A percentile compares a stretch with the other conserved stretches of the same genome.
Evolutionary conservation across 1,284 basidiomycete species (phyloP).

Genomic region (Pseudozyma sp.): DNA sequence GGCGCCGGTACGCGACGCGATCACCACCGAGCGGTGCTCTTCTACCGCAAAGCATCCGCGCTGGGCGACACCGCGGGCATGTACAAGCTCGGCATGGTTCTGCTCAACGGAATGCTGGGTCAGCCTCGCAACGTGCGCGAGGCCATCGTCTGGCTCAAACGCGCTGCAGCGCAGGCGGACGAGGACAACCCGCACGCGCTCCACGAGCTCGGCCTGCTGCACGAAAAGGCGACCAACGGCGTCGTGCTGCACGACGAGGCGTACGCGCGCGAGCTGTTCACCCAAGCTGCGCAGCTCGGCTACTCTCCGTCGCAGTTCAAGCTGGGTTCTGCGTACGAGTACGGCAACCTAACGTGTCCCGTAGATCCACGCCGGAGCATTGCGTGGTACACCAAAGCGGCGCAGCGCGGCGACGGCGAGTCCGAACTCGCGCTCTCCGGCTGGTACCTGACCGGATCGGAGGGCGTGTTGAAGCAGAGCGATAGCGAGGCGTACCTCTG

Average conservation of each 20-base stretch:
- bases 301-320: slow-evolving; percentile 95
- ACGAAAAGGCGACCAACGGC: slow-evolving; percentile 74
- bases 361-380: slow-evolving; percentile 93
- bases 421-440: slow-evolving; percentile 95
- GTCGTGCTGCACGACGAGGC: slow-evolving; percentile 76
- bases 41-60: slow-evolving; percentile 96
- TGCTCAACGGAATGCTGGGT: slow-evolving; percentile 85
- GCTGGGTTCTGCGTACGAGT: slow-evolving; percentile 94
- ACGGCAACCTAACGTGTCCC: slow-evolving; percentile 86
- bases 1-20: slow-evolving; percentile 97
- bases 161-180: slow-evolving; percentile 96
- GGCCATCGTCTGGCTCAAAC: slow-evolving; percentile 91
- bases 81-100: slow-evolving; percentile 98
- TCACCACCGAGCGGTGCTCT: slow-evolving; percentile 86
- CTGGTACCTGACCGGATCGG: slow-evolving; percentile 87
- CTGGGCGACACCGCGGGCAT: slow-evolving; percentile 97
- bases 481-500: slow-evolving; percentile 91
- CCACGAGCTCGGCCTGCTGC: slow-evolving; percentile 91
- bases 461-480: slow-evolving; percentile 94
- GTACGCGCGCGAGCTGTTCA: slow-evolving; percentile 87
- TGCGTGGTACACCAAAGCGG: slow-evolving; percentile 98
- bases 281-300: slow-evolving; percentile 91
- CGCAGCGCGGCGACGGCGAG: slow-evolving; percentile 92
- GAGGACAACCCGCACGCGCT: slow-evolving; percentile 98
- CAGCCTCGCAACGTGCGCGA: slow-evolving; percentile 89